Evolutionary conservation across 768 basidiomycete genomes (phyloP).

Genomic region (Pleurotus pulmonarius): DNA sequence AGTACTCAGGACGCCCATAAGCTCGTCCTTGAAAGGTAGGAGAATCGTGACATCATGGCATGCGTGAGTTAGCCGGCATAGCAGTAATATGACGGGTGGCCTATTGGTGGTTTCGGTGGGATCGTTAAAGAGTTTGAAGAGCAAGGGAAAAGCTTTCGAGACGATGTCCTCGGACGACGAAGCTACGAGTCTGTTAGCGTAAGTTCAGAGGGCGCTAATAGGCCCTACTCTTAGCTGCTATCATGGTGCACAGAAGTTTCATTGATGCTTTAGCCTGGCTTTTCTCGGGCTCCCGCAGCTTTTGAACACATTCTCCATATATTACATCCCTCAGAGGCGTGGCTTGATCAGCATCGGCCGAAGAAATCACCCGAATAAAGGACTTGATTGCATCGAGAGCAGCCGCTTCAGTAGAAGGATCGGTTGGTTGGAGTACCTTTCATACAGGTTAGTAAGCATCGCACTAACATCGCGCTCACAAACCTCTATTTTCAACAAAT

Average conservation of each 20-base stretch:
- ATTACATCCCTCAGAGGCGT: conserved; percentile 59
- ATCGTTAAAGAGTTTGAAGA: conserved; percentile 71
- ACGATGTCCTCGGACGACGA: conserved; percentile 66
- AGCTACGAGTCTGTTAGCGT: conserved; percentile 35
- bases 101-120: conserved; percentile 68
- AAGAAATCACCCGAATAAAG: conserved; percentile 65
- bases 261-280: conserved; percentile 85
- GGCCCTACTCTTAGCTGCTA: conserved; percentile 70
- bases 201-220: no score
- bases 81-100: conserved; percentile 51
- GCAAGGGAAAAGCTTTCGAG: conserved; percentile 65
- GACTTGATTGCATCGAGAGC: conserved; percentile 70
- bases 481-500: conserved; percentile 86
- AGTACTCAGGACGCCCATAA: conserved; percentile 60
- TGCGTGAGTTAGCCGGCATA: conserved; percentile 62
- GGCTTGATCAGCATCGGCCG: conserved; percentile 41
- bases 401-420: conserved; percentile 65
- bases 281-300: conserved; percentile 90
- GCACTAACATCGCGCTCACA: background rate
- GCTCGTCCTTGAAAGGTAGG: conserved; percentile 66
- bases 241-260: conserved; percentile 74
- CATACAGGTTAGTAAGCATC: background rate
- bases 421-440: conserved; percentile 92
- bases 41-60: conserved; percentile 48
- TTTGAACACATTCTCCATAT: conserved; percentile 77